A percentile compares a stretch with the other conserved stretches of the same genome.
Evolutionary conservation across 2,329 filamentous ascomycete species (phyloP).

Genomic region (Alternaria triticina): DNA sequence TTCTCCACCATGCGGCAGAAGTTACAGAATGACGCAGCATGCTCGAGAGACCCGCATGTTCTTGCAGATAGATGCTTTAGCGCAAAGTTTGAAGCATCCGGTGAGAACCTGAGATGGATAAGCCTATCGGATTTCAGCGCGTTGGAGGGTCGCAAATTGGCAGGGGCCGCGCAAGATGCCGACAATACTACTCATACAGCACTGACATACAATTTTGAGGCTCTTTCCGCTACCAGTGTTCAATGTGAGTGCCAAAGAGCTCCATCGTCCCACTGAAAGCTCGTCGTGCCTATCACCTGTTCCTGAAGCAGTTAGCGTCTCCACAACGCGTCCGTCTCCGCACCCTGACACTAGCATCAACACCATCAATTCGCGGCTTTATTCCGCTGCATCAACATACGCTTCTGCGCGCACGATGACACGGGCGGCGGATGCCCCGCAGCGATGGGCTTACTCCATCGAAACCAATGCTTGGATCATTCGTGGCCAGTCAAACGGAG

Average conservation of each 20-base stretch:
- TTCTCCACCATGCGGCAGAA: not conserved
- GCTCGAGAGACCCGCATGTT: not conserved
- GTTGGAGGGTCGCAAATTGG: not conserved
- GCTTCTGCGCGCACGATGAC: not conserved
- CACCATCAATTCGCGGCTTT: constrained; percentile 11
- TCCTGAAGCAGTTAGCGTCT: not conserved
- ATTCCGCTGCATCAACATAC: constrained; percentile 20
- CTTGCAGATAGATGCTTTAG: not conserved
- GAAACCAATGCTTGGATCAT: not conserved
- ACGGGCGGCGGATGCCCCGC: constrained; percentile 8
- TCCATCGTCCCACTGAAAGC: not conserved
- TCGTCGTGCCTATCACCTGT: not conserved
- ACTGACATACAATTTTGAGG: not conserved
- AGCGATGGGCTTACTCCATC: not conserved
- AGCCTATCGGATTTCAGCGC: not conserved
- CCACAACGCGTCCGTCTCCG: constrained; percentile 6
- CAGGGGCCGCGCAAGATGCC: not conserved
- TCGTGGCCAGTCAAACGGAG: constrained; percentile 7
- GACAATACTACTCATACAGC: not conserved
- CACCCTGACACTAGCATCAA: constrained; percentile 16
- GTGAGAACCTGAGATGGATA: not conserved
- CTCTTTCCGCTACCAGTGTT: not conserved
- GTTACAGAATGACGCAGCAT: not conserved
- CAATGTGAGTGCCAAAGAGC: not conserved
- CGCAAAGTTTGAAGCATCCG: not conserved